These are phyloP conservation scores for Phaseolus coccineus DNA, from an alignment of 331 rosid genomes.

Conservation along the genomic window DNA sequence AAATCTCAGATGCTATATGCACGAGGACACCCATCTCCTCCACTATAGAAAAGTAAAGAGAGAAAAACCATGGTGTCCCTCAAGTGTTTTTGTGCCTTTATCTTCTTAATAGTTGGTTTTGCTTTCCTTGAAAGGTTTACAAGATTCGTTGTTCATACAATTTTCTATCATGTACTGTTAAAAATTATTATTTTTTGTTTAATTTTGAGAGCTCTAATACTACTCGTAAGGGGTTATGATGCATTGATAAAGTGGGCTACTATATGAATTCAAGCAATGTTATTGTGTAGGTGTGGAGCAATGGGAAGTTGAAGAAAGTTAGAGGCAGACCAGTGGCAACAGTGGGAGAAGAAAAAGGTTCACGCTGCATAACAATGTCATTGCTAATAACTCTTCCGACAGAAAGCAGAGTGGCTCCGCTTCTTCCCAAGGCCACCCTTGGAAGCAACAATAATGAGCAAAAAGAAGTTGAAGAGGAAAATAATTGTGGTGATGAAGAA, in stretches of 20 bases:
- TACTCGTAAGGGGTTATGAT: background rate
- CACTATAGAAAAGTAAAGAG: background rate
- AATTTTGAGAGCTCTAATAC: background rate
- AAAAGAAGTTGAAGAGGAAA: conserved; percentile 32
- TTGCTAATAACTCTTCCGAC: conserved; percentile 73
- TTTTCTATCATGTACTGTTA: background rate
- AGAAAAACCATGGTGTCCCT: background rate
- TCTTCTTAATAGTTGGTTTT: background rate
- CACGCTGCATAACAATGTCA: conserved; percentile 67
- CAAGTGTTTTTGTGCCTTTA: background rate
- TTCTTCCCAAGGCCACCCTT: conserved; percentile 35
- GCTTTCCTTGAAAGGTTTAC: background rate
- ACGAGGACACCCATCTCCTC: too few species aligned
- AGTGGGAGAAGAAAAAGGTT: conserved; percentile 40
- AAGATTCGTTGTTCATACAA: background rate
- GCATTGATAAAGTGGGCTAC: background rate
- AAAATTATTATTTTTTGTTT: background rate
- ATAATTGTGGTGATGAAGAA: background rate
- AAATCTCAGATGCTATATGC: background rate
- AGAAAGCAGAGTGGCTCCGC: conserved; percentile 66
- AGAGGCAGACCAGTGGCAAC: conserved; percentile 71
- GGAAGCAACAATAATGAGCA: background rate
- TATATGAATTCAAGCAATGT: background rate
- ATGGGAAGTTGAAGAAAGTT: conserved; percentile 81
- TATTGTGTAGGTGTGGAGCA: conserved; percentile 82